Evolutionary conservation across 1,139 yeast genomes (phyloP).

Genomic region (Scheffersomyces segobiensis): DNA sequence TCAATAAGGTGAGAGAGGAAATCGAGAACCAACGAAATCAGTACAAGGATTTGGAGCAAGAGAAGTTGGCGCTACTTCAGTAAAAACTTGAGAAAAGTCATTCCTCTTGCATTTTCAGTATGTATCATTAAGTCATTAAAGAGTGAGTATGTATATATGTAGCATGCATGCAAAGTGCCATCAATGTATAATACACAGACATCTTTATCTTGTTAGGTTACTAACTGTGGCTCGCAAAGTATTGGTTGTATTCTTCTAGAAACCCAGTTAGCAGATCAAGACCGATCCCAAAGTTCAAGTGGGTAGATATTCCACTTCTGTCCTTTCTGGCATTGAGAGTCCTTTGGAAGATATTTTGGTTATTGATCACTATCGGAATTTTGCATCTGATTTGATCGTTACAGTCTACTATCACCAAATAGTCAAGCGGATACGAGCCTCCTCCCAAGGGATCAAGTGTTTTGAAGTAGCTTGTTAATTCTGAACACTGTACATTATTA

Average conservation of each 20-base stretch:
- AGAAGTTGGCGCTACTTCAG: constrained; percentile 42
- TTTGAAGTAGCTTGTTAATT: constrained; percentile 26
- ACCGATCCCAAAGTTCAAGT: constrained; percentile 19
- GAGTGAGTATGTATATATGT: not conserved
- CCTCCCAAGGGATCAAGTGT: constrained; percentile 53
- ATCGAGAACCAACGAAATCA: constrained; percentile 53
- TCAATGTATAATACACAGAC: not conserved
- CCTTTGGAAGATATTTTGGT: not conserved
- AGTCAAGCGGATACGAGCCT: constrained; percentile 48
- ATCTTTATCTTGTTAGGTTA: not conserved
- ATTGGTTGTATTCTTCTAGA: constrained; percentile 22
- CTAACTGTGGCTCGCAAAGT: constrained; percentile 5
- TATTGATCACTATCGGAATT: constrained; percentile 18
- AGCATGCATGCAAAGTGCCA: not conserved
- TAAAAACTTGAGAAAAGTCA: constrained; percentile 8
- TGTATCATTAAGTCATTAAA: not conserved
- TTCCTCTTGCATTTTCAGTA: not conserved
- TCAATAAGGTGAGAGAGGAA: constrained; percentile 60
- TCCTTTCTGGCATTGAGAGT: not conserved
- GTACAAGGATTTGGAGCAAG: constrained; percentile 53
- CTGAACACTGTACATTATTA: constrained; percentile 11
- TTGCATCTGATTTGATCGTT: constrained; percentile 22
- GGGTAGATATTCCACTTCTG: constrained; percentile 9
- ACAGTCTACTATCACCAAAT: constrained; percentile 33
- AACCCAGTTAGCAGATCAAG: constrained; percentile 18